phyloP scores from a whole-genome alignment of 1,284 basidiomycete species.

The Tilletia horrida region DNA sequence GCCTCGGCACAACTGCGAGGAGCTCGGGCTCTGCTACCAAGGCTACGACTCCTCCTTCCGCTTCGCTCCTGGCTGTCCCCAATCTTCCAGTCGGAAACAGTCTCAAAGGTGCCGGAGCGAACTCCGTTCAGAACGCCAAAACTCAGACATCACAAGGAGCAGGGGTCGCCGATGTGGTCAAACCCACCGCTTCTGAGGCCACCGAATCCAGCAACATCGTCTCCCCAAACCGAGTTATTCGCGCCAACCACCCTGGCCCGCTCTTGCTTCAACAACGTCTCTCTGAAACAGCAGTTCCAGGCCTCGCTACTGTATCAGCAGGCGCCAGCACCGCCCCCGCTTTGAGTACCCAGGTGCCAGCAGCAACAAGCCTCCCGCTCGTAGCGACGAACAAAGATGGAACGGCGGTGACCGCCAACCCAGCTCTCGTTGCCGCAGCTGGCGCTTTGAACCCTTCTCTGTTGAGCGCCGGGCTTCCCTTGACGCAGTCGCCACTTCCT shows the following conservation, averaged over 20 bases:
- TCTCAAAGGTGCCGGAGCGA: too few relatives aligned
- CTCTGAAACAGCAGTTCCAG: constrained; percentile 18
- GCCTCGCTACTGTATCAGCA: too few relatives aligned
- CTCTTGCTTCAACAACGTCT: constrained; percentile 41
- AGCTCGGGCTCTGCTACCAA: neutral
- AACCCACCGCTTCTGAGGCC: neutral
- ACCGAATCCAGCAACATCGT: neutral
- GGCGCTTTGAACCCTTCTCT: neutral
- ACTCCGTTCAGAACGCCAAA: neutral
- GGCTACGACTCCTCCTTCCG: neutral
- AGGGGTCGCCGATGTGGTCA: neutral
- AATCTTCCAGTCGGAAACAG: neutral
- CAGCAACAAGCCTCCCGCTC: too few relatives aligned
- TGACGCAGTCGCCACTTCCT: constrained; percentile 1
- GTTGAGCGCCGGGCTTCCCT: neutral
- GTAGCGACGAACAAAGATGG: too few relatives aligned
- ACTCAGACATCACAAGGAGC: neutral
- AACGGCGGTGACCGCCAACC: neutral
- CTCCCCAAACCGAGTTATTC: neutral
- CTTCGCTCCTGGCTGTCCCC: neutral
- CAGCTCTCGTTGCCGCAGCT: neutral
- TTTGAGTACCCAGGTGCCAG: too few relatives aligned
- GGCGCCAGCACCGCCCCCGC: too few relatives aligned
- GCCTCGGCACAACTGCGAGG: neutral
- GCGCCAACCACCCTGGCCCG: constrained; percentile 46